Evolutionary conservation across 2,329 filamentous ascomycete species (phyloP).

Genomic region (Diaporthe sp.): DNA sequence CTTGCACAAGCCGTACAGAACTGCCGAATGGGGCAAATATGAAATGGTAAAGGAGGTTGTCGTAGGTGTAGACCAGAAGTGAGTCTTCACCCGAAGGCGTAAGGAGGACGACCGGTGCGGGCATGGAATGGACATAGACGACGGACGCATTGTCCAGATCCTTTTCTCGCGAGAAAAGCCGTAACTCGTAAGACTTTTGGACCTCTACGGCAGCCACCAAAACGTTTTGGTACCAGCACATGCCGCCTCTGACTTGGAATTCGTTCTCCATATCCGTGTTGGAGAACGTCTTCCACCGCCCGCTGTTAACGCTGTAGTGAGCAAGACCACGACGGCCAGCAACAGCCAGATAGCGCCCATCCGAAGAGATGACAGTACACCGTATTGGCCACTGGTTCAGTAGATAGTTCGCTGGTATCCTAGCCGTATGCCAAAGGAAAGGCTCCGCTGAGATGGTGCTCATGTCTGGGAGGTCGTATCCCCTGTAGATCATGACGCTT

Average conservation of each 20-base stretch:
- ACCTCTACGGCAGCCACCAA: constrained; percentile 94
- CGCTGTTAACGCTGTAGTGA: constrained; percentile 95
- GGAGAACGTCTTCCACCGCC: constrained; percentile 94
- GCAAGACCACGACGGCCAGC: constrained; percentile 92
- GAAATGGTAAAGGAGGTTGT: constrained; percentile 96
- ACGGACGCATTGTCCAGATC: constrained; percentile 80
- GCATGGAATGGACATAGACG: constrained; percentile 82
- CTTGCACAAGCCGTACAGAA: constrained; percentile 83
- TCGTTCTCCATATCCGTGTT: constrained; percentile 87
- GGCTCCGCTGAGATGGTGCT: constrained; percentile 93
- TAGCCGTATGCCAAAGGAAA: constrained; percentile 94
- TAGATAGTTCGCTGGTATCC: constrained; percentile 87
- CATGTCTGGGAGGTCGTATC: constrained; percentile 91
- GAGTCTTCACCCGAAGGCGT: constrained; percentile 94
- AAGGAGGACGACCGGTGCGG: constrained; percentile 90
- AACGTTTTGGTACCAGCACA: constrained; percentile 99
- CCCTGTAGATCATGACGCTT: constrained; percentile 91
- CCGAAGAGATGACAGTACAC: constrained; percentile 87
- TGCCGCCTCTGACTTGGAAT: constrained; percentile 92
- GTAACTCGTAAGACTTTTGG: constrained; percentile 84
- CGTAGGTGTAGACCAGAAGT: constrained; percentile 94
- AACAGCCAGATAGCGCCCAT: constrained; percentile 95
- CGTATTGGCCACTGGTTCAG: constrained; percentile 94
- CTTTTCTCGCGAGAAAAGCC: constrained; percentile 92
- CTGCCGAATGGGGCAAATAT: constrained; percentile 83